phyloP scores from a whole-genome alignment of 225 moss, liverwort and hornwort species.

The Bryum argenteum region DNA sequence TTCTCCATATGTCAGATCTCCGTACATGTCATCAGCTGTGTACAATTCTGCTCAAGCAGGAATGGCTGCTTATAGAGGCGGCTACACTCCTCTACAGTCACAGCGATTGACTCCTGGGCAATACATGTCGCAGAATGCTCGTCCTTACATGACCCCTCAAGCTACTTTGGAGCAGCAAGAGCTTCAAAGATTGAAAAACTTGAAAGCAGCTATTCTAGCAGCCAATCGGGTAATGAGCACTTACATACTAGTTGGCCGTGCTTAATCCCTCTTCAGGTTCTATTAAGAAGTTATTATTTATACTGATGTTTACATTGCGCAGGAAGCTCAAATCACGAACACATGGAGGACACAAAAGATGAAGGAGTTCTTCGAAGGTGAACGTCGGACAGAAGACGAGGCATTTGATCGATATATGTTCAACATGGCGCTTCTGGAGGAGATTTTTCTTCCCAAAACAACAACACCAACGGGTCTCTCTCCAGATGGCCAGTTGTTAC shows the following conservation, averaged over 20 bases:
- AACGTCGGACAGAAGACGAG: conserved; percentile 71
- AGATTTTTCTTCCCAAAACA: conserved; percentile 71
- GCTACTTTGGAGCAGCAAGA: conserved; percentile 80
- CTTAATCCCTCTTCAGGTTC: conserved; percentile 6
- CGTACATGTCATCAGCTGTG: conserved; percentile 40
- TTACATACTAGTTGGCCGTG: background rate
- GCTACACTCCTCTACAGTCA: conserved; percentile 42
- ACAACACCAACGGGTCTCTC: conserved; percentile 57
- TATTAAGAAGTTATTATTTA: background rate
- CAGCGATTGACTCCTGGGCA: conserved; percentile 51
- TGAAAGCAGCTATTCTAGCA: conserved; percentile 66
- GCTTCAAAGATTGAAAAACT: conserved; percentile 69
- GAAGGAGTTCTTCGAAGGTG: conserved; percentile 66
- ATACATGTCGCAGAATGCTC: conserved; percentile 50
- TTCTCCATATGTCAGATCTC: conserved; percentile 51
- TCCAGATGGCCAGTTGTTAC: conserved; percentile 54
- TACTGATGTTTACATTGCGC: conserved; percentile 24
- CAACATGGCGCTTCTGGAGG: conserved; percentile 78
- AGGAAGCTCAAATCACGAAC: conserved; percentile 83
- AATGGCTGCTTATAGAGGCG: conserved; percentile 42
- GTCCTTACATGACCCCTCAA: conserved; percentile 53
- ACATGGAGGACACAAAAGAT: conserved; percentile 86
- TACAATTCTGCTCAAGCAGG: conserved; percentile 49
- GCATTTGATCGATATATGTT: conserved; percentile 89
- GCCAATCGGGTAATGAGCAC: conserved; percentile 51